Conservation (phyloP, 2,329 filamentous ascomycete genomes). For the Colletotrichum incanum region DNA sequence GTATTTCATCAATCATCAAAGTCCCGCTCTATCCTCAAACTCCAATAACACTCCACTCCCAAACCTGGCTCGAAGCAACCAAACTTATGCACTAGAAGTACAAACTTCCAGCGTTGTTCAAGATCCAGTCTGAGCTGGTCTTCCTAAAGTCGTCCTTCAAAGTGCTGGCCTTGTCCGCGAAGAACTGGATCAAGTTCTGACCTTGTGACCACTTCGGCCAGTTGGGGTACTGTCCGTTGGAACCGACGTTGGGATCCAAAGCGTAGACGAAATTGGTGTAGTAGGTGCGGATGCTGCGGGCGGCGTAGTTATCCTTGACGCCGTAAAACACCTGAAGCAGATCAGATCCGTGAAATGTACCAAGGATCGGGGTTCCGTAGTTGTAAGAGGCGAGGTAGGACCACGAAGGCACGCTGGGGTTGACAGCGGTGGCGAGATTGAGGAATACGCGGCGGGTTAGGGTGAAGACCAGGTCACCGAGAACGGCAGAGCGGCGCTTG, state of each 20-base stretch:
- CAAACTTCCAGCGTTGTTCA: conserved; percentile 38
- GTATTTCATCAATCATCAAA: conserved; percentile 10
- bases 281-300: conserved; percentile 65
- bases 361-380: conserved; percentile 79
- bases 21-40: background rate
- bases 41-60: background rate
- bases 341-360: conserved; percentile 83
- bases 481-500: conserved; percentile 74
- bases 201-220: conserved; percentile 63
- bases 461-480: conserved; percentile 75
- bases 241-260: conserved; percentile 77
- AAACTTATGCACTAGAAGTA: conserved; percentile 9
- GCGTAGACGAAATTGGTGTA: conserved; percentile 82
- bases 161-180: conserved; percentile 49
- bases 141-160: conserved; percentile 59
- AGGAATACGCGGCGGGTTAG: conserved; percentile 62
- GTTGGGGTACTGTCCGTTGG: conserved; percentile 52
- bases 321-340: conserved; percentile 75
- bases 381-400: conserved; percentile 83
- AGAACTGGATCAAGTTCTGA: conserved; percentile 68
- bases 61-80: background rate
- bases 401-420: conserved; percentile 76
- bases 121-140: conserved; percentile 47
- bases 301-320: conserved; percentile 53
- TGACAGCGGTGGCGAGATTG: conserved; percentile 53